phyloP scores from a whole-genome alignment of 2,329 filamentous ascomycete species.

The Leptographium galeiforme region DNA sequence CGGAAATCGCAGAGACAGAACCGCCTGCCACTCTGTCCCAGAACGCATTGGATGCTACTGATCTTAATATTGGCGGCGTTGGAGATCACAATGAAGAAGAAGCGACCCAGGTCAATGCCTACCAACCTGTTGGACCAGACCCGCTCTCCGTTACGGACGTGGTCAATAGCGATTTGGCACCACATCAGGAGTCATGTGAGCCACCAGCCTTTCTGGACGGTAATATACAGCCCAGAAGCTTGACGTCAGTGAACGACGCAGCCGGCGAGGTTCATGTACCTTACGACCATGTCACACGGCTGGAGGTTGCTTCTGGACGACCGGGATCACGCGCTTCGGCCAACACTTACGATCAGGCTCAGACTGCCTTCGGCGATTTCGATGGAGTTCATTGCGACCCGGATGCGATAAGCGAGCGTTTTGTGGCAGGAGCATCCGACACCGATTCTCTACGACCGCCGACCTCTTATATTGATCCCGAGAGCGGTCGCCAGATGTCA shows the following conservation, averaged over 20 bases:
- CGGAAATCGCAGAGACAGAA: slow-evolving; percentile 44
- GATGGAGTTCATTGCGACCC: slow-evolving; percentile 66
- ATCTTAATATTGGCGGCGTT: slow-evolving; percentile 22
- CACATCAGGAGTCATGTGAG: neutral
- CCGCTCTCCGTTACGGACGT: neutral
- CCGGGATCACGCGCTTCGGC: slow-evolving; percentile 39
- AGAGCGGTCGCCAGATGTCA: slow-evolving; percentile 68
- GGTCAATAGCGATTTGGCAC: neutral
- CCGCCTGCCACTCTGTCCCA: slow-evolving; percentile 33
- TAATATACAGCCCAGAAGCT: no score
- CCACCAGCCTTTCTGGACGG: neutral
- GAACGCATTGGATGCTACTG: slow-evolving; percentile 40
- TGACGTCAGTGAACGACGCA: neutral
- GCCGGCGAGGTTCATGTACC: neutral
- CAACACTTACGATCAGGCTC: slow-evolving; percentile 51
- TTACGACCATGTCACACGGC: neutral
- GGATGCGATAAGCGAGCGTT: slow-evolving; percentile 19
- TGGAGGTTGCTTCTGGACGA: slow-evolving; percentile 17
- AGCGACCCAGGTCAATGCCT: slow-evolving; percentile 20
- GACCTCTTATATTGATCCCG: slow-evolving; percentile 47
- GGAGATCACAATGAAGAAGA: slow-evolving; percentile 23
- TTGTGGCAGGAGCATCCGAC: neutral
- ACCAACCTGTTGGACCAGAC: slow-evolving; percentile 22
- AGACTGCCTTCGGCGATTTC: slow-evolving; percentile 63
- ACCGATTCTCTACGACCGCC: slow-evolving; percentile 18